phyloP scores from a whole-genome alignment of 139 green algal genomes.

The Diplosphaera chodatii region DNA sequence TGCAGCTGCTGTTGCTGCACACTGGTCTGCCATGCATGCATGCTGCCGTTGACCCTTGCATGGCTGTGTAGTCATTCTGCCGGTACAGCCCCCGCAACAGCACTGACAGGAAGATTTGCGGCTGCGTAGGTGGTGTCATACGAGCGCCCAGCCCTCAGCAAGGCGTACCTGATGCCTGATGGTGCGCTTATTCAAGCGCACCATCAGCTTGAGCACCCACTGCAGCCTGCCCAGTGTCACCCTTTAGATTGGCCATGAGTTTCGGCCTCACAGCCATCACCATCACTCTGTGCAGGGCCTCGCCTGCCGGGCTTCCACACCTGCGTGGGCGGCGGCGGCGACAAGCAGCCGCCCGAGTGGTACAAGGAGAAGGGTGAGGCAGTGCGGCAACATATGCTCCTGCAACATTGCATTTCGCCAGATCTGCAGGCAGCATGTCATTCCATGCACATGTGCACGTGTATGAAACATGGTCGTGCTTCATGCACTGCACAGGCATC shows the following conservation, averaged over 20 bases:
- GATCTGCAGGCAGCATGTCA: too few relatives aligned
- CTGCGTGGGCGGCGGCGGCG: conserved; percentile 80
- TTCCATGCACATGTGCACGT: too few relatives aligned
- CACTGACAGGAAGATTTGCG: too few relatives aligned
- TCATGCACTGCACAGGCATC: conserved; percentile 37
- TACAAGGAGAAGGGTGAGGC: conserved; percentile 68
- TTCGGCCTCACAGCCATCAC: too few relatives aligned
- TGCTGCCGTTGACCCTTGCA: background rate
- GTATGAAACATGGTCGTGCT: conserved; percentile 5
- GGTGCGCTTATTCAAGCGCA: conserved; percentile 5
- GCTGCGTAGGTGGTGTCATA: conserved; percentile 63
- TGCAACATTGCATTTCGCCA: too few relatives aligned
- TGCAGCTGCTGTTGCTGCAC: background rate
- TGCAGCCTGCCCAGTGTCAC: too few relatives aligned
- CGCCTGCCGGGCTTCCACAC: conserved; percentile 92
- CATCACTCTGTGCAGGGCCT: conserved; percentile 25
- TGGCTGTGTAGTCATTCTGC: too few relatives aligned
- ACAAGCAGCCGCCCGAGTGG: conserved; percentile 66
- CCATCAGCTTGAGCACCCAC: too few relatives aligned
- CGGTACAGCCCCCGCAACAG: too few relatives aligned
- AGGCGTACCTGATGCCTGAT: conserved; percentile 78
- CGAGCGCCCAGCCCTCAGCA: conserved; percentile 83
- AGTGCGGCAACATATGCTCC: too few relatives aligned
- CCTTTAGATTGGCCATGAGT: too few relatives aligned
- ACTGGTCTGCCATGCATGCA: background rate